phyloP scores from a whole-genome alignment of 2,329 filamentous ascomycete species.

The Aspergillus felis region DNA sequence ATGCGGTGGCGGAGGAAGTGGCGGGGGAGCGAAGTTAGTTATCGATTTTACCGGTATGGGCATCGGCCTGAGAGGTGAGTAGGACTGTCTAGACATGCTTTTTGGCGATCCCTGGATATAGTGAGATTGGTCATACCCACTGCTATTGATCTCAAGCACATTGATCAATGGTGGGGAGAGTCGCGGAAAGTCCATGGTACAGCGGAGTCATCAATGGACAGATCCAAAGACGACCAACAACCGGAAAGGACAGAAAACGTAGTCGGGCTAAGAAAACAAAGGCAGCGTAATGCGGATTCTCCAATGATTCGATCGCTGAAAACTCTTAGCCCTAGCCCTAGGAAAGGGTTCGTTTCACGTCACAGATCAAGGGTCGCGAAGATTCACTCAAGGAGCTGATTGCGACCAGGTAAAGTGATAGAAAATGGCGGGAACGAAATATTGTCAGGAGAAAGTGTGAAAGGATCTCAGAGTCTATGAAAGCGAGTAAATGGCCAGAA shows the following conservation, averaged over 20 bases:
- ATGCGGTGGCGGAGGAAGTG: conserved; percentile 62
- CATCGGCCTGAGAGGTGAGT: conserved; percentile 53
- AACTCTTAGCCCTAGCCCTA: background rate
- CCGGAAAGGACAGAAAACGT: background rate
- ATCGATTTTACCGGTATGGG: conserved; percentile 57
- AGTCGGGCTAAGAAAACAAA: background rate
- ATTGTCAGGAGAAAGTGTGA: background rate
- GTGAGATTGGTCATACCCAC: conserved; percentile 28
- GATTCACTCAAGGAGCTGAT: background rate
- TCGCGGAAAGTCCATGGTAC: conserved; percentile 45
- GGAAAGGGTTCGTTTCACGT: background rate
- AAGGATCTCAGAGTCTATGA: background rate
- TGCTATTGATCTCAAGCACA: conserved; percentile 37
- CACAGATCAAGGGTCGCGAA: background rate
- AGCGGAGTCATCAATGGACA: conserved; percentile 13
- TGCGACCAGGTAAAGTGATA: background rate
- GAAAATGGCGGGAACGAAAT: conserved; percentile 3
- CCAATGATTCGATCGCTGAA: background rate
- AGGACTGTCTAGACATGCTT: conserved; percentile 40
- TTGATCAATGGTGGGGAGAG: conserved; percentile 41
- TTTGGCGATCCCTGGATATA: conserved; percentile 35
- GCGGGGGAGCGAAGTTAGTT: conserved; percentile 52
- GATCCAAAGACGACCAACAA: background rate
- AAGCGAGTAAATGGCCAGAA: background rate
- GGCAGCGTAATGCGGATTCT: background rate